Conservation (phyloP, 345 rosid genomes). For the Eucalyptus paniculata region DNA sequence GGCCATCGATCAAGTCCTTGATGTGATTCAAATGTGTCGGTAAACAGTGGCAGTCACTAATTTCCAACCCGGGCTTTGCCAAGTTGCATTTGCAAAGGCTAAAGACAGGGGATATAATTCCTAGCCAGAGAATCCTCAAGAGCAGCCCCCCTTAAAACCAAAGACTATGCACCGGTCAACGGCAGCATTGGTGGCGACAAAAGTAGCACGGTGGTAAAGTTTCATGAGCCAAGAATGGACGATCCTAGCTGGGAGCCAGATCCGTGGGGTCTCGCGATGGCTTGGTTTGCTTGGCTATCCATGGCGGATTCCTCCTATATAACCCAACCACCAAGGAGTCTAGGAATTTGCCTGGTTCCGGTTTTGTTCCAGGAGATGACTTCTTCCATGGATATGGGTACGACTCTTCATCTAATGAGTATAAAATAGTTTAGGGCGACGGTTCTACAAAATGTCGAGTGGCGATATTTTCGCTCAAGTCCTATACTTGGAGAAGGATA, state of each 20-base stretch:
- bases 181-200: background rate
- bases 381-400: background rate
- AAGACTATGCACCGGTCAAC: background rate
- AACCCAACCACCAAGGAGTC: background rate
- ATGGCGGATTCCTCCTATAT: background rate
- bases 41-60: background rate
- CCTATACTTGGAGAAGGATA: background rate
- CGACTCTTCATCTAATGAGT: background rate
- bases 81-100: background rate
- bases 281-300: background rate
- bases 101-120: background rate
- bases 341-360: background rate
- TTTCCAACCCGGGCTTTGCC: background rate
- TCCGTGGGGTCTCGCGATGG: background rate
- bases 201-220: background rate
- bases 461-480: background rate
- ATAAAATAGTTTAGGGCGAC: background rate
- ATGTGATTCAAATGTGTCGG: background rate
- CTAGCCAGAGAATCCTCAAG: background rate
- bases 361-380: background rate
- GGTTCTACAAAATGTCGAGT: background rate
- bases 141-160: background rate
- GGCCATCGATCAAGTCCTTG: background rate
- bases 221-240: background rate
- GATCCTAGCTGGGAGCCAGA: background rate